Evolutionary conservation across 331 rosid genomes (phyloP), one percentile per base, ranked within the genome.

Genomic region (Cydonia oblonga): DNA sequence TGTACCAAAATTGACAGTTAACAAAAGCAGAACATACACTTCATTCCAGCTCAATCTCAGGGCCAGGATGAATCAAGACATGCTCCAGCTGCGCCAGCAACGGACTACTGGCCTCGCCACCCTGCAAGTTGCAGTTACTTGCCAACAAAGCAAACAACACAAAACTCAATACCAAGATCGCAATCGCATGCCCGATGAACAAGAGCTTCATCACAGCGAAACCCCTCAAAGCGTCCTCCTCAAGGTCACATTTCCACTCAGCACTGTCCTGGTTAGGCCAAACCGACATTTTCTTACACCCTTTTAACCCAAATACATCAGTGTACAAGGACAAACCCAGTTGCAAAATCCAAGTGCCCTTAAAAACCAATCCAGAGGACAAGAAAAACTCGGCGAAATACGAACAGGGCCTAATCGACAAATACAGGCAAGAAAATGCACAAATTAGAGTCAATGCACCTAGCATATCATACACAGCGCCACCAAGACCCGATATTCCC

Each of bases 341-440:
- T 72, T 93, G 98, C 73, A 93, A 57, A 64, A 93, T 32, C 98
- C 98, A 93, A 14, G 92, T 87, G 1, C 88, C 98, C 84, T 93
- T 93, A 13, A 93, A 87, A 62, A 87, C 77, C 86, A 93, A 54
- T 3, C 90, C 96, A 11, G 77, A 83, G 9, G 87, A 90, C 53
- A 93, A 83, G 29, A 89, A 64, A 70, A 89, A 90, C 57, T 93
- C 98, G 2, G 97, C 95, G 23, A 87, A 86, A 67, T 90, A 93
- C 0, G 97, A 86, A 22, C 76, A 44, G 4, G 92, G 97, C 71
- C 79, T 84, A 35, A 81, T 38, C 1, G 98, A 85, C 28, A 93
- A 78, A 76, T 79, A 90, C 51, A 93, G 25, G 69, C 87, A 89
- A 52, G 86, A 69, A 75, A 42, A 79, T 22, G 96, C 87, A 29